Conservation (phyloP, 2,329 filamentous ascomycete genomes). For the Aphanocladium album region DNA sequence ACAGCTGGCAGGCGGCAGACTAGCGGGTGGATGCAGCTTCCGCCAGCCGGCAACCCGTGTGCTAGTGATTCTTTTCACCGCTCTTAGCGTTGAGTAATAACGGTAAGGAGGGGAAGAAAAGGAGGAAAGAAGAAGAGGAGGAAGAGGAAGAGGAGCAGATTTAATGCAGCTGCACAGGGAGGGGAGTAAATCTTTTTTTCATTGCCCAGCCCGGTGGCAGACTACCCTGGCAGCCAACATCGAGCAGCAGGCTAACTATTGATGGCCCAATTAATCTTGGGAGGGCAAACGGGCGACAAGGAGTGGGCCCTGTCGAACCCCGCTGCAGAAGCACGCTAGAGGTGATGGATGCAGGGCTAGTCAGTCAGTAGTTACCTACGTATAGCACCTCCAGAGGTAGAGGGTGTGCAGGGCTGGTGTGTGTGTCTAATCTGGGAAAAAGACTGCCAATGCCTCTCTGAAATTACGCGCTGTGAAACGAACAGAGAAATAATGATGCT, state of each 20-base stretch:
- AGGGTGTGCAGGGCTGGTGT: too few relatives aligned
- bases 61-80: neutral
- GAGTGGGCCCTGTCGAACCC: neutral
- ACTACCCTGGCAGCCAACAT: constrained; percentile 3
- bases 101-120: neutral
- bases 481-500: too few relatives aligned
- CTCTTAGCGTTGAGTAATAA: too few relatives aligned
- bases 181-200: neutral
- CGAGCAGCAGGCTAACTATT: neutral
- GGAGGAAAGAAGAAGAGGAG: neutral
- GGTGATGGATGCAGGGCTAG: too few relatives aligned
- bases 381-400: too few relatives aligned
- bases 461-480: too few relatives aligned
- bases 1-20: neutral
- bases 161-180: neutral
- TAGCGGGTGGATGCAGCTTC: neutral
- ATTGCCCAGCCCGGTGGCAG: neutral
- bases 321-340: neutral
- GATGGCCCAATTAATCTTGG: neutral
- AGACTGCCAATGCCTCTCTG: too few relatives aligned
- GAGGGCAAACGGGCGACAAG: neutral
- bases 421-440: too few relatives aligned
- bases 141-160: neutral
- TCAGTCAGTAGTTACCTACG: too few relatives aligned
- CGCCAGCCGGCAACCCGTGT: neutral